Evolutionary conservation across 805 yeast genomes (phyloP), one percentile per base, ranked within the genome.

Genomic region (Saccharomyces eubayanus): DNA sequence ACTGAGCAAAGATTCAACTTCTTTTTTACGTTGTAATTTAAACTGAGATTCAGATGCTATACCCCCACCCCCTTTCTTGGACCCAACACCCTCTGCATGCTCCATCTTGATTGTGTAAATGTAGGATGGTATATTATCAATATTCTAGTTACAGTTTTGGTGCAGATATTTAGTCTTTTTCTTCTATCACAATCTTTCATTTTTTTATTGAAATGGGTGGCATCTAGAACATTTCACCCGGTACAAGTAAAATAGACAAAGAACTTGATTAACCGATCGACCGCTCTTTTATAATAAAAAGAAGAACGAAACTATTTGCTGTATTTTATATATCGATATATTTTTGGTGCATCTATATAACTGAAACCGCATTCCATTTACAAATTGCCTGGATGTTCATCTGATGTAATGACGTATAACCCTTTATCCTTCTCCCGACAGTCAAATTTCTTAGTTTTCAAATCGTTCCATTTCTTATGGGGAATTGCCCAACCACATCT

Each of bases 1-100:
- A 47, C 74, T 68, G n/a, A 63, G 70, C 47, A 90, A 76, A 59
- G 85, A 81, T 46, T 83, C 78, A 8, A 89, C 78, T 41, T 96
- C 77, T 54, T 82, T 82, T 53, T 84, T 74, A 48, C 91, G 75
- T 47, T 85, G 85, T 4, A 82, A 79, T 62, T 87, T 87, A 6
- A 84, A 75, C 58, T 86, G 90, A 21, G 82, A 79, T 47, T 75
- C 72, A 5, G 87, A 87, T 0, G 96, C 97, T 20, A 90, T 75
- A 6, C 96, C 97, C 59, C 97, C 97, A 29, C 85, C 81, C 36
- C 97, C 97, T 66, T 88, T 83, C 70, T 90, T 90, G 6, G 96
- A 85, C 47, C 96, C 96, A 2, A 87, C 95, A 62, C 96, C 72
- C 60, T 87, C 87, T 57, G 89, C 91, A 65, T 88, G 88, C 68